Percentiles rank a stretch among this genome's conserved stretches.
phyloP scores from a whole-genome alignment of 2,329 filamentous ascomycete species.

The Nigrograna mackinnonii region DNA sequence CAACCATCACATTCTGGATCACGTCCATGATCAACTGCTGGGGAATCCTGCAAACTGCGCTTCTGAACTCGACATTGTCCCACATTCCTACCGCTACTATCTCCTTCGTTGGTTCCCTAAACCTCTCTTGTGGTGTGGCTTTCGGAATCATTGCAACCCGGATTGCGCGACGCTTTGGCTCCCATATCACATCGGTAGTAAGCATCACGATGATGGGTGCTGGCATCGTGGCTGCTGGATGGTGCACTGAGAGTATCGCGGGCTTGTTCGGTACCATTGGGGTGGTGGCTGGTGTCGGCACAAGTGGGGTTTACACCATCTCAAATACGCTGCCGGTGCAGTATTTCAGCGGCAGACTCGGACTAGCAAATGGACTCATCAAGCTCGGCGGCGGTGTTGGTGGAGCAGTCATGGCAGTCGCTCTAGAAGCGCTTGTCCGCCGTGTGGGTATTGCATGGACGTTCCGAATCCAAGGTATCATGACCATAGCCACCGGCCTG shows the following conservation, averaged over 20 bases:
- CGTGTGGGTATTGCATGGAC: constrained; percentile 20
- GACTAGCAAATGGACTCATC: constrained; percentile 60
- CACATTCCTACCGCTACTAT: background rate
- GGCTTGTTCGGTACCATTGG: background rate
- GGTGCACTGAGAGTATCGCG: background rate
- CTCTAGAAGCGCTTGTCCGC: constrained; percentile 53
- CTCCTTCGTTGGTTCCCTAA: background rate
- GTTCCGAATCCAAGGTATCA: constrained; percentile 28
- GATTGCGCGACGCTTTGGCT: background rate
- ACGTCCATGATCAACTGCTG: background rate
- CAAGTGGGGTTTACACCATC: background rate
- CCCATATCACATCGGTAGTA: background rate
- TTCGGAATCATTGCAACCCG: background rate
- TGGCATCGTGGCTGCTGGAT: background rate
- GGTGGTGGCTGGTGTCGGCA: background rate
- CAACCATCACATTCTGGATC: background rate
- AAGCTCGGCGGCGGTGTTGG: constrained; percentile 61
- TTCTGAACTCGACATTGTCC: background rate
- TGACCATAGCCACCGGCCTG: constrained; percentile 25
- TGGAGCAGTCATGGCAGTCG: constrained; percentile 57
- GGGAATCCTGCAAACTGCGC: background rate
- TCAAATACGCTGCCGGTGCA: constrained; percentile 45
- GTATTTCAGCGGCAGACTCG: constrained; percentile 59
- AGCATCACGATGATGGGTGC: background rate
- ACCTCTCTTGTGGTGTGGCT: background rate